Conservation (phyloP, 768 basidiomycete species). For the Auricularia cornea region DNA sequence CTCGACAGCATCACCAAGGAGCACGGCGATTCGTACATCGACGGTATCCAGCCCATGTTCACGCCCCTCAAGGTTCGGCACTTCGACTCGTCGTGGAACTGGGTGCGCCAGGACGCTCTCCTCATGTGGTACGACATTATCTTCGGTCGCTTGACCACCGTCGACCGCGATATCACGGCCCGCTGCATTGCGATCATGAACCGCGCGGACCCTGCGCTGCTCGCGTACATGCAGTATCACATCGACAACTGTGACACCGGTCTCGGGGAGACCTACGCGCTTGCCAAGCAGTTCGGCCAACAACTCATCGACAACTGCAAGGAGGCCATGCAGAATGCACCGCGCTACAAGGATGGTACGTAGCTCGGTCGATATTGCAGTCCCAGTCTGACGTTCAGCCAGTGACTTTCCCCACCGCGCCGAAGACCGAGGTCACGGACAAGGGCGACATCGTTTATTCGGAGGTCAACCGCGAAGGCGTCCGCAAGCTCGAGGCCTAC, state of each 20-base stretch:
- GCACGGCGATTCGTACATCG: constrained; percentile 88
- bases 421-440: constrained; percentile 84
- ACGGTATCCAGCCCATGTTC: constrained; percentile 92
- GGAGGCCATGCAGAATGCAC: constrained; percentile 75
- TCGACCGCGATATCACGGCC: constrained; percentile 93
- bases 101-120: constrained; percentile 95
- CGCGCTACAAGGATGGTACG: constrained; percentile 91
- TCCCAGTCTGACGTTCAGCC: constrained; percentile 7
- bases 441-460: constrained; percentile 94
- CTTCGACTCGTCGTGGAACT: constrained; percentile 99
- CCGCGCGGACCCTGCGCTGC: constrained; percentile 85
- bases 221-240: constrained; percentile 93
- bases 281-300: constrained; percentile 97
- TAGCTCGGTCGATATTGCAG: constrained; percentile 7
- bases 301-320: constrained; percentile 90
- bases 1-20: constrained; percentile 85
- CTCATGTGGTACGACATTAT: constrained; percentile 99
- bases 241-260: constrained; percentile 74
- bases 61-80: constrained; percentile 93
- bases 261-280: constrained; percentile 83
- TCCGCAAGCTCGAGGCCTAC: constrained; percentile 95
- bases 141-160: constrained; percentile 85
- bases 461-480: constrained; percentile 92
- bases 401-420: constrained; percentile 99
- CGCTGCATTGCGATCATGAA: constrained; percentile 97